phyloP scores from a whole-genome alignment of 176 grass and related monocot species.

The Oryza nivara region DNA sequence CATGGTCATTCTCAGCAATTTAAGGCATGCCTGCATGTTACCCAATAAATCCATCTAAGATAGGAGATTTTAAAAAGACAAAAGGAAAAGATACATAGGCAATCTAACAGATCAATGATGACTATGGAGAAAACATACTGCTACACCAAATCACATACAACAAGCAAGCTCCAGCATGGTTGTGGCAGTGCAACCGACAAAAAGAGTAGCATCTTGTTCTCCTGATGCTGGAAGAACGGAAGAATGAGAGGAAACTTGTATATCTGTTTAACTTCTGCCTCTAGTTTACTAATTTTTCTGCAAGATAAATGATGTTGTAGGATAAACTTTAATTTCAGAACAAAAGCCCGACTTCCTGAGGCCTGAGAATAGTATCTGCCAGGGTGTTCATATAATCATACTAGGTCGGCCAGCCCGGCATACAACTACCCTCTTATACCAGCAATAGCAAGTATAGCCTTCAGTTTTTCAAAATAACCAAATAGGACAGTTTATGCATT shows the following conservation, averaged over 20 bases:
- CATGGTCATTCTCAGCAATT: constrained; percentile 8
- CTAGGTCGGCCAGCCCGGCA: no score
- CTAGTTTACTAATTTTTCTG: constrained; percentile 4
- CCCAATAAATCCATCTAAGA: constrained; percentile 7
- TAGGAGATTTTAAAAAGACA: neutral
- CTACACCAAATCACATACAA: neutral
- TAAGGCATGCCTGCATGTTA: constrained; percentile 13
- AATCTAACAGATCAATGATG: constrained; percentile 15
- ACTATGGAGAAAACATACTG: constrained; percentile 14
- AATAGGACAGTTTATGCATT: neutral
- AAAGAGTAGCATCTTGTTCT: neutral
- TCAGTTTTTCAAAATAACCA: neutral
- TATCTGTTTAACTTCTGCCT: neutral
- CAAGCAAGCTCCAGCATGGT: constrained; percentile 6
- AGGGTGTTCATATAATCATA: neutral
- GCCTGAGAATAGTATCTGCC: neutral
- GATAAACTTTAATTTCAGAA: constrained; percentile 5
- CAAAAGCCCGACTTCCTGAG: neutral
- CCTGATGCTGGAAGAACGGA: constrained; percentile 16
- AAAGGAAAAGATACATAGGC: constrained; percentile 24
- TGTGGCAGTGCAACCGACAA: constrained; percentile 11
- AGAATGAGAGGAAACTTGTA: neutral
- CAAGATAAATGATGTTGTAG: constrained; percentile 18
- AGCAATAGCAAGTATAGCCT: constrained; percentile 19
- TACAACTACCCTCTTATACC: neutral